These are phyloP conservation scores for Cenchrus americanus DNA, from an alignment of 176 grass and related monocot species.

Conservation along the genomic window DNA sequence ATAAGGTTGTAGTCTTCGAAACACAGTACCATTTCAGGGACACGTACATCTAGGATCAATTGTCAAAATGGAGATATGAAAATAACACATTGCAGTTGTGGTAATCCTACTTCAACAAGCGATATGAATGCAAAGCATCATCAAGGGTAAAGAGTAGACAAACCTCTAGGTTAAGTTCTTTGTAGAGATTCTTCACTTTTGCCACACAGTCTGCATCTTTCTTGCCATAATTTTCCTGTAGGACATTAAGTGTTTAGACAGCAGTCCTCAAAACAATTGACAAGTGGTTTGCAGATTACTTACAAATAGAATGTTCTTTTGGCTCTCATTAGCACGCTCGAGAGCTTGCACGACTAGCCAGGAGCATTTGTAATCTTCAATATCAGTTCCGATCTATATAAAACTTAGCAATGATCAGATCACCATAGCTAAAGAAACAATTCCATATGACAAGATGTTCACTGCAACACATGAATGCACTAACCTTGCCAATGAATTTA, in stretches of 20 bases:
- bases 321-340: conserved; percentile 57
- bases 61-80: background rate
- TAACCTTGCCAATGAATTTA: conserved; percentile 93
- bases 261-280: conserved; percentile 3
- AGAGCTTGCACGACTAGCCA: conserved; percentile 99
- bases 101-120: background rate
- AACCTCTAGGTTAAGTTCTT: conserved; percentile 90
- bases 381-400: conserved; percentile 91
- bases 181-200: conserved; percentile 92
- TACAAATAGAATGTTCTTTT: conserved; percentile 75
- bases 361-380: conserved; percentile 98
- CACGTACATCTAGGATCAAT: background rate
- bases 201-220: conserved; percentile 73
- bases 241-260: background rate
- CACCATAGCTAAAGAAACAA: background rate
- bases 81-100: background rate
- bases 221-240: conserved; percentile 98
- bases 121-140: conserved; percentile 16
- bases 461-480: conserved; percentile 2
- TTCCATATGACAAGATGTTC: background rate
- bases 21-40: background rate
- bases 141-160: conserved; percentile 40
- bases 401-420: conserved; percentile 26
- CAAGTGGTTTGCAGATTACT: conserved; percentile 30
- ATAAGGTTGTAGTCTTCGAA: background rate